Percentiles rank a stretch among this genome's conserved stretches.
Conservation (phyloP, 371 early-diverging fungal species). For the Mucor lusitanicus region DNA sequence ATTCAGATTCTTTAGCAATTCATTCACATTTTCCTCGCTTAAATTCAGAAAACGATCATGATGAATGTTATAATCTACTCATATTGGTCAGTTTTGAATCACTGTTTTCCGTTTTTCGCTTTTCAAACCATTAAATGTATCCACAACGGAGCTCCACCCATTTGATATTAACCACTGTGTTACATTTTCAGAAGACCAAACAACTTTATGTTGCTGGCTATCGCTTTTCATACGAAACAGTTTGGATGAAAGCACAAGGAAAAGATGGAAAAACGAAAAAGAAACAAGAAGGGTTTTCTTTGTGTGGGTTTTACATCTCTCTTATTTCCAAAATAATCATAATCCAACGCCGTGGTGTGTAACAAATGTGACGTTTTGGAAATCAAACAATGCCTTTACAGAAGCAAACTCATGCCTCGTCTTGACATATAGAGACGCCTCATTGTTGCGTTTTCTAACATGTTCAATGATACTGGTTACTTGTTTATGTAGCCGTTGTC, state of each 20-base stretch:
- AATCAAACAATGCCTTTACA: not conserved
- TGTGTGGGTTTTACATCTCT: not conserved
- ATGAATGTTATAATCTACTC: slow-evolving; percentile 17
- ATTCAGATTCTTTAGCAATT: slow-evolving; percentile 7
- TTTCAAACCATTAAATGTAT: slow-evolving; percentile 11
- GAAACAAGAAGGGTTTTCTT: not conserved
- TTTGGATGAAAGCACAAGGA: not conserved
- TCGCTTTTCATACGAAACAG: slow-evolving; percentile 10
- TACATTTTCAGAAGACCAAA: slow-evolving; percentile 21
- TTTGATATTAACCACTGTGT: slow-evolving; percentile 17
- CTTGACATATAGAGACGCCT: too few relatives aligned
- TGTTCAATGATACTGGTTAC: too few relatives aligned
- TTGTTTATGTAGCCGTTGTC: too few relatives aligned
- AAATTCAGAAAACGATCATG: slow-evolving; percentile 21
- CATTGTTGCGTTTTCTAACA: too few relatives aligned
- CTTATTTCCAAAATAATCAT: not conserved
- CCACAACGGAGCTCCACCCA: slow-evolving; percentile 12
- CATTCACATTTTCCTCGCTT: slow-evolving; percentile 10
- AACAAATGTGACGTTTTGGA: slow-evolving; percentile 11
- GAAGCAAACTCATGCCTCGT: too few relatives aligned
- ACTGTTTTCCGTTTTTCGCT: not conserved
- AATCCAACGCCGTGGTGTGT: slow-evolving; percentile 8
- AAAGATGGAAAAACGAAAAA: slow-evolving; percentile 1
- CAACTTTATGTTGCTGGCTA: slow-evolving; percentile 3
- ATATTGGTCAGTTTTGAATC: not conserved